phyloP scores from a whole-genome alignment of 306 rosid species.

The Rosa rugosa region DNA sequence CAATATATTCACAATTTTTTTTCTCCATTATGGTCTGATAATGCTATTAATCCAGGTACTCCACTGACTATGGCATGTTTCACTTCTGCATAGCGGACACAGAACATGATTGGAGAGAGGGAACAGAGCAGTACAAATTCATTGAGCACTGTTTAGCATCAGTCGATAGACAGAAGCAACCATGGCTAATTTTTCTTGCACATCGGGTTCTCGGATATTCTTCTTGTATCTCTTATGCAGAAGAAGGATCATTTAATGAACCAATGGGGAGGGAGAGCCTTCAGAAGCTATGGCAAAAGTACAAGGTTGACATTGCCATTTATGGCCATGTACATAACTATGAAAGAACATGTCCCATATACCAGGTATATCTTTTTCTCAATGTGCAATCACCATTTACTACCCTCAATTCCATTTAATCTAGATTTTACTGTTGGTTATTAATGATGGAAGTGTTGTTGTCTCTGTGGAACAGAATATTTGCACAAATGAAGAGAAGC shows the following conservation, averaged over 20 bases:
- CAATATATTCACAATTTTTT: too few species aligned
- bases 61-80: slow-evolving; percentile 89
- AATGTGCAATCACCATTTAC: neutral
- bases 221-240: slow-evolving; percentile 53
- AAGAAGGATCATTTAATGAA: slow-evolving; percentile 75
- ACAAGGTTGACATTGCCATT: slow-evolving; percentile 83
- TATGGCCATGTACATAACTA: slow-evolving; percentile 91
- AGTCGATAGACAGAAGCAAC: slow-evolving; percentile 82
- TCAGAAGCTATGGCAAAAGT: slow-evolving; percentile 88
- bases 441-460: neutral
- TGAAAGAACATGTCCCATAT: slow-evolving; percentile 88
- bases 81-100: slow-evolving; percentile 85
- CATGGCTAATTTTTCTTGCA: slow-evolving; percentile 88
- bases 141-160: slow-evolving; percentile 81
- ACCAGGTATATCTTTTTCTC: slow-evolving; percentile 51
- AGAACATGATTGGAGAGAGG: slow-evolving; percentile 90
- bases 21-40: neutral
- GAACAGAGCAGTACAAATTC: slow-evolving; percentile 74
- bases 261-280: slow-evolving; percentile 95
- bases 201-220: slow-evolving; percentile 92
- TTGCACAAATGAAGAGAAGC: slow-evolving; percentile 77
- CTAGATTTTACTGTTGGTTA: neutral
- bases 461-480: slow-evolving; percentile 42
- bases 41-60: slow-evolving; percentile 49
- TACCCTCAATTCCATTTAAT: neutral